phyloP scores from a whole-genome alignment of 2,329 filamentous ascomycete genomes.

The Aspergillus sp. region DNA sequence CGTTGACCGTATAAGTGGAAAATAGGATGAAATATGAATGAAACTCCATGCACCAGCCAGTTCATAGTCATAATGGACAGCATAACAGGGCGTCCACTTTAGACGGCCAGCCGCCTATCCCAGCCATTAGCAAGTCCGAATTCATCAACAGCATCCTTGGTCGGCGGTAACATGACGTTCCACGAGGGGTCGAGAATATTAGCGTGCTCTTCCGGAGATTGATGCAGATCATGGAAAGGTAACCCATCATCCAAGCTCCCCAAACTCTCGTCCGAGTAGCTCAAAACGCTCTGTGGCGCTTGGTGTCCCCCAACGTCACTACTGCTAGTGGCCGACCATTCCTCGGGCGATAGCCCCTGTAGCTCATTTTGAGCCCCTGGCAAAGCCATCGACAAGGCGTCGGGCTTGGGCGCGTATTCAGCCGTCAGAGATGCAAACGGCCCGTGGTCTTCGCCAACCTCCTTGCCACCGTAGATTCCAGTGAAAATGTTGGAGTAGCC shows the following conservation, averaged over 20 bases:
- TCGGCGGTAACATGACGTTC: conserved; percentile 35
- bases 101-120: conserved; percentile 35
- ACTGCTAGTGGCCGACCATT: conserved; percentile 38
- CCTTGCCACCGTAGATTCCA: conserved; percentile 46
- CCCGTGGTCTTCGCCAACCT: conserved; percentile 34
- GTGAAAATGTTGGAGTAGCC: conserved; percentile 75
- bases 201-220: conserved; percentile 28
- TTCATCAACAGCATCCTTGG: conserved; percentile 32
- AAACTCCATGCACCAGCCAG: background rate
- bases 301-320: conserved; percentile 33
- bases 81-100: background rate
- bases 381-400: conserved; percentile 15
- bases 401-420: conserved; percentile 28
- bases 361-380: conserved; percentile 24
- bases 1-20: background rate
- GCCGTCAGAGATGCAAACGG: conserved; percentile 34
- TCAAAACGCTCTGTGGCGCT: conserved; percentile 54
- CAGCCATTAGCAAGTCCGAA: conserved; percentile 29
- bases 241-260: conserved; percentile 50
- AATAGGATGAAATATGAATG: background rate
- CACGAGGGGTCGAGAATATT: conserved; percentile 33
- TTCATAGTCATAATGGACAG: background rate
- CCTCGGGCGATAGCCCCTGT: conserved; percentile 37
- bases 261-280: conserved; percentile 59
- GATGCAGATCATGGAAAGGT: conserved; percentile 20